These are phyloP conservation scores for Paramyrothecium sp. DNA, from an alignment of 2,329 filamentous ascomycete genomes.

Conservation along the genomic window DNA sequence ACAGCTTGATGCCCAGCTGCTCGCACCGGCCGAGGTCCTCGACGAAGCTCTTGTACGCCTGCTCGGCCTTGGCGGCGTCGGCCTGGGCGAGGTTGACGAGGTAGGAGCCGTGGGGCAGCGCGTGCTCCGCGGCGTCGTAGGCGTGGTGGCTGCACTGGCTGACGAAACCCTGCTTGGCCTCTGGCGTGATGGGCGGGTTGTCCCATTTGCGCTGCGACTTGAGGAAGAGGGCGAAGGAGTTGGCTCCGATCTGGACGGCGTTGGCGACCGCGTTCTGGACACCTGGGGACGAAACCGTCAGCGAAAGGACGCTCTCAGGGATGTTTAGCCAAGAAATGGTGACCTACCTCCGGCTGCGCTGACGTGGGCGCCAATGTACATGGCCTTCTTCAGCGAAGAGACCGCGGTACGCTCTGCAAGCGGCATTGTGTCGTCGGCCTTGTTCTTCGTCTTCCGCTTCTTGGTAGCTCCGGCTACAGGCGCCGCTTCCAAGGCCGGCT, in stretches of 20 bases:
- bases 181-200: conserved; percentile 71
- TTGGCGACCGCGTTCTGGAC: conserved; percentile 87
- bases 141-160: conserved; percentile 64
- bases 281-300: conserved; percentile 45
- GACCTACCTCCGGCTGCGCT: conserved; percentile 77
- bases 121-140: conserved; percentile 70
- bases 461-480: conserved; percentile 30
- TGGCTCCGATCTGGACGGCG: conserved; percentile 78
- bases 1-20: conserved; percentile 80
- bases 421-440: conserved; percentile 51
- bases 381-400: conserved; percentile 60
- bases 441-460: conserved; percentile 40
- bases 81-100: conserved; percentile 92
- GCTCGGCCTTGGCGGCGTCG: conserved; percentile 74
- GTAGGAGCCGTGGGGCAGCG: conserved; percentile 92
- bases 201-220: conserved; percentile 97
- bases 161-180: conserved; percentile 68
- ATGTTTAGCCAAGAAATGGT: too few relatives aligned
- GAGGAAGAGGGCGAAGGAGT: conserved; percentile 91
- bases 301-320: too few relatives aligned
- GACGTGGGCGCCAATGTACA: conserved; percentile 92
- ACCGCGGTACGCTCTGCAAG: conserved; percentile 67
- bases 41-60: conserved; percentile 82
- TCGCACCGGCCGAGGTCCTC: conserved; percentile 89
- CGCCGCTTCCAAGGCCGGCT: conserved; percentile 14